Conservation (phyloP, 169 alveolate genomes). For the Plasmodium coatneyi region DNA sequence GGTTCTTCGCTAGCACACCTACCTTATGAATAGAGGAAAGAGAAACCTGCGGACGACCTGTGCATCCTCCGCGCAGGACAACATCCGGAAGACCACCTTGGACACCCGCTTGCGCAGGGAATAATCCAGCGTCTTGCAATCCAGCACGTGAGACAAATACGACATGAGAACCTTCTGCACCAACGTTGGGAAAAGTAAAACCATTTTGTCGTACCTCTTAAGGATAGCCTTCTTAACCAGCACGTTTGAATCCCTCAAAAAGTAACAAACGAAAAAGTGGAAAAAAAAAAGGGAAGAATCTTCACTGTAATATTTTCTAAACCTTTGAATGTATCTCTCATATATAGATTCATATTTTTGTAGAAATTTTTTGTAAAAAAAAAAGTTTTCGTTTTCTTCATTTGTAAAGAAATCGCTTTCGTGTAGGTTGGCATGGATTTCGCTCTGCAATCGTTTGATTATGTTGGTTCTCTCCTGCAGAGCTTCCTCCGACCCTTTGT, state of each 20-base stretch:
- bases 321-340: slow-evolving; percentile 33
- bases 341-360: slow-evolving; percentile 42
- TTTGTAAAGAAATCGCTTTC: slow-evolving; percentile 60
- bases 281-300: slow-evolving; percentile 56
- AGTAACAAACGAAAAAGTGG: slow-evolving; percentile 56
- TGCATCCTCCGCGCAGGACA: slow-evolving; percentile 8
- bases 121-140: slow-evolving; percentile 47
- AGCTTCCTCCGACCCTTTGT: not conserved
- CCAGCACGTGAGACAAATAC: slow-evolving; percentile 18
- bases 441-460: slow-evolving; percentile 30
- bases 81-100: slow-evolving; percentile 20
- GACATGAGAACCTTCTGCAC: slow-evolving; percentile 29
- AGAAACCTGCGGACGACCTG: slow-evolving; percentile 9
- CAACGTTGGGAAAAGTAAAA: slow-evolving; percentile 16
- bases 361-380: slow-evolving; percentile 60
- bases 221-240: slow-evolving; percentile 68
- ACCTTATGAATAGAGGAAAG: slow-evolving; percentile 52
- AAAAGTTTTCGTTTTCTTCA: slow-evolving; percentile 65
- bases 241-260: slow-evolving; percentile 67
- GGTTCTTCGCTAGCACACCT: not conserved
- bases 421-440: slow-evolving; percentile 26
- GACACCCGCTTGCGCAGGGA: slow-evolving; percentile 61
- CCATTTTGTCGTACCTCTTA: slow-evolving; percentile 49
- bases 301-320: slow-evolving; percentile 41
- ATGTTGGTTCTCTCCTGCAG: not conserved